Conservation (phyloP, 371 early-diverging fungal genomes). For the Zychaea mexicana region DNA sequence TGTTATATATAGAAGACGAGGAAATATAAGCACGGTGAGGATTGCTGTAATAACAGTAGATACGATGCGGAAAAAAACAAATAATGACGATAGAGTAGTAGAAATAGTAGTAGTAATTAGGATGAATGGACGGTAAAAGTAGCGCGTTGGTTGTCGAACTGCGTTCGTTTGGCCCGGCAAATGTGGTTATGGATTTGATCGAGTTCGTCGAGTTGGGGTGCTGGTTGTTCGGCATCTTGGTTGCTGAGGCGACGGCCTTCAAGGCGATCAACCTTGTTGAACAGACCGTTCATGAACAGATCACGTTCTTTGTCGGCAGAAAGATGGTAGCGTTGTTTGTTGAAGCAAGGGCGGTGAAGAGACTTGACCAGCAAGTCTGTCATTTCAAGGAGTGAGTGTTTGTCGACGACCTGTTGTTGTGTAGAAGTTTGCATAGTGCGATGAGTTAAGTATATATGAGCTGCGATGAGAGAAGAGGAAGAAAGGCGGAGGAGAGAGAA, state of each 20-base stretch:
- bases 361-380: slow-evolving; percentile 55
- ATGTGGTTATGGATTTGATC: slow-evolving; percentile 3
- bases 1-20: no score
- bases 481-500: not conserved
- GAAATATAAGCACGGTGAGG: not conserved
- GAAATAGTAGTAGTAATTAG: not conserved
- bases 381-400: not conserved
- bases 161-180: slow-evolving; percentile 7
- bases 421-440: not conserved
- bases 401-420: not conserved
- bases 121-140: slow-evolving; percentile 1
- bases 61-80: not conserved
- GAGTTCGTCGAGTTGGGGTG: slow-evolving; percentile 1
- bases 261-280: slow-evolving; percentile 31
- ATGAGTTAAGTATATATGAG: not conserved
- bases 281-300: slow-evolving; percentile 30
- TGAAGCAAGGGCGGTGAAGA: slow-evolving; percentile 32
- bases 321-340: slow-evolving; percentile 25
- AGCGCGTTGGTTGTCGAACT: slow-evolving; percentile 16
- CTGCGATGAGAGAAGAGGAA: not conserved
- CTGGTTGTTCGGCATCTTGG: slow-evolving; percentile 33
- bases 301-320: slow-evolving; percentile 26
- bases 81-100: not conserved
- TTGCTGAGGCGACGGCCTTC: slow-evolving; percentile 29
- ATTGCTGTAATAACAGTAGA: slow-evolving; percentile 1